phyloP scores from a whole-genome alignment of 345 rosid genomes.

The Garcia nutans region DNA sequence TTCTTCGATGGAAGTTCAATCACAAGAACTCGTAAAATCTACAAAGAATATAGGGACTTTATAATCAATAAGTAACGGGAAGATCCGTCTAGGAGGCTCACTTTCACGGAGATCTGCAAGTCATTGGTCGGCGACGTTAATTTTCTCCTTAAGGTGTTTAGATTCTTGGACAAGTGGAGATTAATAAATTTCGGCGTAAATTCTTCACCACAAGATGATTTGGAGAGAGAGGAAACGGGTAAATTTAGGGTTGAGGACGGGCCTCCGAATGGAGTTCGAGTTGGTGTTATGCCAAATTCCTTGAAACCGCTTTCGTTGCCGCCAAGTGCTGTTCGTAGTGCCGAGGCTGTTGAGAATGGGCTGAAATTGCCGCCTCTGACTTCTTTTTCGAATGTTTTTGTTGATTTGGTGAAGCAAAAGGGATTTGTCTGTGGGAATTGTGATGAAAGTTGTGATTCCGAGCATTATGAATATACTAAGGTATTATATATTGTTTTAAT shows the following conservation, averaged over 20 bases:
- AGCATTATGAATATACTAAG: slow-evolving; percentile 53
- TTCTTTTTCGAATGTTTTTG: slow-evolving; percentile 74
- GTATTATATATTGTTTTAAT: slow-evolving; percentile 25
- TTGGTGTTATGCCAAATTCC: slow-evolving; percentile 67
- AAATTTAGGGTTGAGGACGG: slow-evolving; percentile 59
- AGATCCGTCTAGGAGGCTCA: slow-evolving; percentile 61
- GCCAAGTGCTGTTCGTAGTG: slow-evolving; percentile 17
- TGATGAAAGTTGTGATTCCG: slow-evolving; percentile 47
- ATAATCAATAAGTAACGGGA: slow-evolving; percentile 86
- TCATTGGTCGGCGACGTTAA: slow-evolving; percentile 79
- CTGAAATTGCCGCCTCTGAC: slow-evolving; percentile 61
- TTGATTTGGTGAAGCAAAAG: slow-evolving; percentile 35
- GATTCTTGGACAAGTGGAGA: slow-evolving; percentile 69
- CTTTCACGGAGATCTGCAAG: slow-evolving; percentile 80
- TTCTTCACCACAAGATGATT: slow-evolving; percentile 16
- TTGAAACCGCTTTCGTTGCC: slow-evolving; percentile 54
- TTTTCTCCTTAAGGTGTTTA: slow-evolving; percentile 71
- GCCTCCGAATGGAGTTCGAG: slow-evolving; percentile 68
- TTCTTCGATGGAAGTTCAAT: slow-evolving; percentile 84
- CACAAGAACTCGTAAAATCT: slow-evolving; percentile 82
- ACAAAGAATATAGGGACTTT: slow-evolving; percentile 92
- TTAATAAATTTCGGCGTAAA: slow-evolving; percentile 60
- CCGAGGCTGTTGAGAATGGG: slow-evolving; percentile 29
- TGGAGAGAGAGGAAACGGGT: slow-evolving; percentile 30
- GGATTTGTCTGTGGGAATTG: slow-evolving; percentile 51